Evolutionary conservation across 257 asterid species (phyloP).

Genomic region (Salvia miltiorrhiza): DNA sequence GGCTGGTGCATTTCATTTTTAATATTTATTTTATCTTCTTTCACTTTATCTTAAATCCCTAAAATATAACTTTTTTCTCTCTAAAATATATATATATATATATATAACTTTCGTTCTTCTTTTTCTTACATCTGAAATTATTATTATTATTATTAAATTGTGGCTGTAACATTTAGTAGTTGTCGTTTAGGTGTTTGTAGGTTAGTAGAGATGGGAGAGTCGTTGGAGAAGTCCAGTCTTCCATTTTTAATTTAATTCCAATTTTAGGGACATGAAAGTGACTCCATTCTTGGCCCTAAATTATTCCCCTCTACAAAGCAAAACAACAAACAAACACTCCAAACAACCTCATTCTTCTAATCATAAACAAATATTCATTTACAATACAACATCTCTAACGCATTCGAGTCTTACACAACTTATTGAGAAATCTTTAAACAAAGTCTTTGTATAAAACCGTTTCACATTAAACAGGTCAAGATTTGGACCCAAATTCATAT

Average conservation of each 20-base stretch:
- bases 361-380: neutral
- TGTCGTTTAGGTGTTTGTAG: neutral
- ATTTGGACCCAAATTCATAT: no score
- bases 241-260: neutral
- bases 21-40: neutral
- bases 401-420: no score
- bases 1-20: slow-evolving; percentile 66
- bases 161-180: neutral
- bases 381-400: no score
- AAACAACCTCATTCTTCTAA: neutral
- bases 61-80: no score
- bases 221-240: slow-evolving; percentile 10
- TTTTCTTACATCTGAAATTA: neutral
- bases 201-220: neutral
- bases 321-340: slow-evolving; percentile 15
- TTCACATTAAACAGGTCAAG: no score
- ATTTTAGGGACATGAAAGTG: neutral
- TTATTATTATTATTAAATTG: neutral
- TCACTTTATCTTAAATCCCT: no score
- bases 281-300: neutral
- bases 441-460: no score
- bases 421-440: no score
- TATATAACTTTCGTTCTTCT: no score
- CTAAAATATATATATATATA: no score
- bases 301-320: neutral